These are phyloP conservation scores for Rhodotorula sp. DNA, from an alignment of 1,284 basidiomycete species.

Conservation along the genomic window DNA sequence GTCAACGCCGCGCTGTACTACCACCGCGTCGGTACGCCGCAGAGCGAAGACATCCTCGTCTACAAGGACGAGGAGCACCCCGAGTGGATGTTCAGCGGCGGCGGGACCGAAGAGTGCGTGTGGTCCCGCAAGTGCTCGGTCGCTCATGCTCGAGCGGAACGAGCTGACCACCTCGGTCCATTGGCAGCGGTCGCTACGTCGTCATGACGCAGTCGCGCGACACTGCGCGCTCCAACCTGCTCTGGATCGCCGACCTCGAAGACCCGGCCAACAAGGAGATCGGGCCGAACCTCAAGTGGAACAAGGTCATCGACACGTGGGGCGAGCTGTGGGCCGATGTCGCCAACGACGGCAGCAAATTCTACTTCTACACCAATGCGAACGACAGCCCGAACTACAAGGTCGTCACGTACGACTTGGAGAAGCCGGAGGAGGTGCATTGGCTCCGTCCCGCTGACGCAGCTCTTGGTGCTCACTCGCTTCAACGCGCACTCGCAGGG, in stretches of 20 bases:
- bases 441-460: no score
- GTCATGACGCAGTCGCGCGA: slow-evolving; percentile 63
- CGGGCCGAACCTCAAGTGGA: slow-evolving; percentile 53
- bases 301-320: slow-evolving; percentile 37
- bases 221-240: slow-evolving; percentile 59
- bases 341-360: slow-evolving; percentile 65
- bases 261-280: slow-evolving; percentile 58
- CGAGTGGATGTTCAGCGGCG: slow-evolving; percentile 61
- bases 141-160: no score
- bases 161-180: neutral
- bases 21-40: slow-evolving; percentile 67
- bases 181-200: slow-evolving; percentile 57
- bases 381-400: slow-evolving; percentile 56
- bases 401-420: slow-evolving; percentile 66
- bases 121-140: neutral
- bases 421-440: slow-evolving; percentile 53
- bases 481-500: slow-evolving; percentile 15
- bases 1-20: slow-evolving; percentile 67
- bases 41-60: slow-evolving; percentile 69
- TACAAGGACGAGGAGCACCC: slow-evolving; percentile 65
- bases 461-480: no score
- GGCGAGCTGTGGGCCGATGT: slow-evolving; percentile 55
- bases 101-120: slow-evolving; percentile 41
- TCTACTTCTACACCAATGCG: slow-evolving; percentile 68
- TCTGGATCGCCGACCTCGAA: slow-evolving; percentile 70